Evolutionary conservation across 495 filamentous ascomycete species (phyloP), one percentile per base, ranked within the genome.

Genomic region (Neurospora sp.): DNA sequence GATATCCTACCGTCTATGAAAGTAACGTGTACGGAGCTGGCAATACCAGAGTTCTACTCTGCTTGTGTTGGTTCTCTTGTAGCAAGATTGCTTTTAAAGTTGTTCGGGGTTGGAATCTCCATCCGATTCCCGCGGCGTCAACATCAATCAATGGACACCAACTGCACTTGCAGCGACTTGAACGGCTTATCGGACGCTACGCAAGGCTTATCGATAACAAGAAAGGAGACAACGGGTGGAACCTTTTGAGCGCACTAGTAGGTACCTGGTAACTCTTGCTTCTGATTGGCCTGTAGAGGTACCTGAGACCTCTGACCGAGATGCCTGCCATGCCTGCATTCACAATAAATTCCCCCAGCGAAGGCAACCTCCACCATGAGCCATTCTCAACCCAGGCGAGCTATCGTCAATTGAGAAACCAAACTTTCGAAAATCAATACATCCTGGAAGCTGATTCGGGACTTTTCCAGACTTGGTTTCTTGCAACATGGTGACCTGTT

Each of bases 161-260:
- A 66, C 27, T 35, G 54, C 54, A 66, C 54, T 14, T 37, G 54
- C 27, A 66, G 27, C 54, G 27, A 66, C 54, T 31, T 66, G 54
- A 80, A 80, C 78, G 79, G 79, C 78, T 80, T 80, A 79, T 80
- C 79, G 78, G 70, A 70, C 41, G 71, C 62, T 69, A 72, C 59
- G 62, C 74, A 66, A 73, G 75, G 74, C 78, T 79, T 81, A 81
- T 81, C 79, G 78, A 75, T 76, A 77, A 66, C 27, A 5, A 37
- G 54, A 66, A 66, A 35, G 54, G 54, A 27, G 54, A 66, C 14
- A 66, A 12, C 27, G 27, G 73, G 38, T 72, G 48, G 73, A 72
- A 41, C 74, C 41, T 71, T 41, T 66, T 35, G 12, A 66, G 16
- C 27, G 54, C 27, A 18, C 12, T 27, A 62, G 20, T n/a, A n/a